phyloP scores from a whole-genome alignment of 2,329 filamentous ascomycete genomes.

The Fonsecaea pedrosoi region DNA sequence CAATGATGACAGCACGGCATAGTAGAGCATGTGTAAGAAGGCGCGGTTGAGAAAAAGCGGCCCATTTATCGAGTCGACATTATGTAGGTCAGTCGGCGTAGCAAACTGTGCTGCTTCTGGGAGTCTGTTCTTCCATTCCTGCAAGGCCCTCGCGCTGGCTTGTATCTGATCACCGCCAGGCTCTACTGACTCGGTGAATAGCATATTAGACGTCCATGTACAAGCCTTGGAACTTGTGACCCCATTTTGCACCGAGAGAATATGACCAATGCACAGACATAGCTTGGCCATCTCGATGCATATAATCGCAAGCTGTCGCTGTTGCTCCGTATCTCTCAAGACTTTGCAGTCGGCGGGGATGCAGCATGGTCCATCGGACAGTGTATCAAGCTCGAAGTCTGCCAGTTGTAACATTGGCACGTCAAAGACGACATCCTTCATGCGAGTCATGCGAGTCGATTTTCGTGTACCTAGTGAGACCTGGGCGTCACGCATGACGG shows the following conservation, averaged over 20 bases:
- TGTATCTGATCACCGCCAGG: background rate
- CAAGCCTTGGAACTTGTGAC: background rate
- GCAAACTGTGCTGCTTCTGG: background rate
- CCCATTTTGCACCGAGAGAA: background rate
- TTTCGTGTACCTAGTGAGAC: slow-evolving; percentile 21
- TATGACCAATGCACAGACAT: background rate
- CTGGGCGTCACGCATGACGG: slow-evolving; percentile 80
- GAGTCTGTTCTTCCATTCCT: slow-evolving; percentile 1
- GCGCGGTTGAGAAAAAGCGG: background rate
- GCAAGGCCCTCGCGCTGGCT: background rate
- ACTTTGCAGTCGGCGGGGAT: too few relatives aligned
- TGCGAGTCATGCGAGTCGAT: too few relatives aligned
- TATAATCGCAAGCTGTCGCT: background rate
- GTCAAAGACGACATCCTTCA: background rate
- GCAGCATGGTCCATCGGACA: too few relatives aligned
- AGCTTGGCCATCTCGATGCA: background rate
- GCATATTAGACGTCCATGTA: background rate
- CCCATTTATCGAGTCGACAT: background rate
- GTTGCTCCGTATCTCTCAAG: background rate
- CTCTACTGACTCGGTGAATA: background rate
- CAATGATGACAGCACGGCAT: background rate
- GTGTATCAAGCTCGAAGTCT: background rate
- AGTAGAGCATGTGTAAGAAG: slow-evolving; percentile 1
- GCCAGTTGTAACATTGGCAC: background rate
- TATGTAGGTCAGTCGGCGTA: background rate